These are phyloP conservation scores for Apiotrichum mycotoxinovorans DNA, from an alignment of 1,284 basidiomycete species.

Conservation along the genomic window DNA sequence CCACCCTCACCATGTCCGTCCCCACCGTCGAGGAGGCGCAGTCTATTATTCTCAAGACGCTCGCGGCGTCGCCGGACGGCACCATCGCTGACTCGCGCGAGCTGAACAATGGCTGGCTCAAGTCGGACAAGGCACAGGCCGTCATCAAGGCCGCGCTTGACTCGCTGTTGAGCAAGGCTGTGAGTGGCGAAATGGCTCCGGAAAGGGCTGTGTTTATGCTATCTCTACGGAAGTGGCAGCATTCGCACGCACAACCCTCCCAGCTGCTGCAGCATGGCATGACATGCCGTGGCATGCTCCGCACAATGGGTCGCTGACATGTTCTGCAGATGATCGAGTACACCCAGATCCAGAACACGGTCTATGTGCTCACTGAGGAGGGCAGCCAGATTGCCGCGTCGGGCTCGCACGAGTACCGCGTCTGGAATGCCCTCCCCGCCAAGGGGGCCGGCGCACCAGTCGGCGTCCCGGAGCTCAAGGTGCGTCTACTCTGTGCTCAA, in stretches of 20 bases:
- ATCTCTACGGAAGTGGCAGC: neutral
- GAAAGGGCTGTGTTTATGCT: neutral
- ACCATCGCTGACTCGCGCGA: slow-evolving; percentile 70
- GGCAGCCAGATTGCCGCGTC: slow-evolving; percentile 70
- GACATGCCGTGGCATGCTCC: neutral
- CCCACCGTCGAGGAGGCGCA: slow-evolving; percentile 63
- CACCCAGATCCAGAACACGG: slow-evolving; percentile 69
- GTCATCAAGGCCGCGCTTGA: slow-evolving; percentile 81
- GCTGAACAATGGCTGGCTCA: slow-evolving; percentile 56
- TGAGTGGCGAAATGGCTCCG: slow-evolving; percentile 46
- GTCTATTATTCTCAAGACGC: slow-evolving; percentile 68
- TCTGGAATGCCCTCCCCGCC: slow-evolving; percentile 75
- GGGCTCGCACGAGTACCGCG: slow-evolving; percentile 90
- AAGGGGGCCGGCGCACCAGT: slow-evolving; percentile 68
- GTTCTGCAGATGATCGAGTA: slow-evolving; percentile 80
- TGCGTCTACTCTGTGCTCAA: too few species aligned
- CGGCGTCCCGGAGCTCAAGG: slow-evolving; percentile 62
- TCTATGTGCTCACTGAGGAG: slow-evolving; percentile 72
- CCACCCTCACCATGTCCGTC: slow-evolving; percentile 15
- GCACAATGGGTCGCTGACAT: neutral
- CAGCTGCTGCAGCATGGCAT: neutral
- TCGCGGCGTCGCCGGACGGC: slow-evolving; percentile 56
- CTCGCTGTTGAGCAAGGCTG: slow-evolving; percentile 79
- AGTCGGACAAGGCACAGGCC: slow-evolving; percentile 63
- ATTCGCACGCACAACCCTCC: too few species aligned